Evolutionary conservation across 805 yeast species (phyloP).

Genomic region (Saccharomyces eubayanus): DNA sequence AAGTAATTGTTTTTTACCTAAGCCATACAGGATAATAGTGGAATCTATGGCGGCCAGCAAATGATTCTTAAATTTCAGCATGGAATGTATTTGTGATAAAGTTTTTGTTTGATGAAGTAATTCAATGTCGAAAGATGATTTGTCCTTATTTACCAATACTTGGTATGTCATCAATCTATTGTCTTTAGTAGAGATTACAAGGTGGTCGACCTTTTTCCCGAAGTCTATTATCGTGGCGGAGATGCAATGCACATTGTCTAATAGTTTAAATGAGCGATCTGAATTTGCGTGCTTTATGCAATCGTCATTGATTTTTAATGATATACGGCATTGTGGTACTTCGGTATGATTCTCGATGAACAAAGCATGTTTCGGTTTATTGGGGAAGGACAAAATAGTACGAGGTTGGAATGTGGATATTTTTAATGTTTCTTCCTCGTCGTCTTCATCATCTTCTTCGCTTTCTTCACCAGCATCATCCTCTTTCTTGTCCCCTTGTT

Average conservation of each 20-base stretch:
- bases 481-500: conserved; percentile 1
- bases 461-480: conserved; percentile 1
- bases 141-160: conserved; percentile 10
- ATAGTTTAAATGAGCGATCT: background rate
- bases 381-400: background rate
- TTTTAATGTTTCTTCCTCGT: conserved; percentile 5
- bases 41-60: conserved; percentile 52
- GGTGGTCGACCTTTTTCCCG: conserved; percentile 22
- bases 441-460: conserved; percentile 2
- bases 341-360: conserved; percentile 4
- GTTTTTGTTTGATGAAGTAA: conserved; percentile 55
- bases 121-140: conserved; percentile 31
- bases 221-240: conserved; percentile 21
- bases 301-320: background rate
- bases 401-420: background rate
- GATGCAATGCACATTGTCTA: conserved; percentile 7
- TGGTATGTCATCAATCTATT: conserved; percentile 13
- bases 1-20: conserved; percentile 75
- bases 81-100: conserved; percentile 39
- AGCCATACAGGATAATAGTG: conserved; percentile 50
- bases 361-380: background rate
- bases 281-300: background rate
- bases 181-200: conserved; percentile 40
- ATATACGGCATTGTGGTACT: background rate
- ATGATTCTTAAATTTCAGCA: conserved; percentile 50